Evolutionary conservation across 192 early-diverging fungal genomes (phyloP).

Genomic region (Coemansia sp.): DNA sequence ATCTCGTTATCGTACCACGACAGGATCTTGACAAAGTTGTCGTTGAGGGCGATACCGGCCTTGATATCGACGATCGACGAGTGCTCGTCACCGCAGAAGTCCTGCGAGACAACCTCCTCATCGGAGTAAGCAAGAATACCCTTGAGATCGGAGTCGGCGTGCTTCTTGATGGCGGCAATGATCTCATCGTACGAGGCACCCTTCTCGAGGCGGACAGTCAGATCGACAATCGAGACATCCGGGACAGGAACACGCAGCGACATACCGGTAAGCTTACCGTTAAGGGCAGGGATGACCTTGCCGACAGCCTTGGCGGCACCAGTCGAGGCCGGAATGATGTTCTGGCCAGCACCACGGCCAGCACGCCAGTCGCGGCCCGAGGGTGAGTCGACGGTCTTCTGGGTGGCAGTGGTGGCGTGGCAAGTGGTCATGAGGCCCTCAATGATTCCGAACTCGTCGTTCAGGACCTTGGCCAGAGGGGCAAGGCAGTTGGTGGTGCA

Average conservation of each 20-base stretch:
- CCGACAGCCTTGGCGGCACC: slow-evolving; percentile 99
- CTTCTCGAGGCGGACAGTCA: slow-evolving; percentile 91
- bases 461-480: slow-evolving; percentile 93
- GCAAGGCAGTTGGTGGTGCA: slow-evolving; percentile 99
- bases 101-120: slow-evolving; percentile 93
- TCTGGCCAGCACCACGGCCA: slow-evolving; percentile 93
- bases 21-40: slow-evolving; percentile 95
- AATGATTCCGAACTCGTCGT: slow-evolving; percentile 93
- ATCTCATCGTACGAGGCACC: slow-evolving; percentile 88
- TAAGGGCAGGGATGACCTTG: slow-evolving; percentile 91
- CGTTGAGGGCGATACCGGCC: slow-evolving; percentile 91
- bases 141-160: slow-evolving; percentile 77
- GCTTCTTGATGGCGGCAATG: slow-evolving; percentile 82
- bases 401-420: slow-evolving; percentile 97
- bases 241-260: slow-evolving; percentile 93
- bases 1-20: slow-evolving; percentile 92
- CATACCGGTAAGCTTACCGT: slow-evolving; percentile 98
- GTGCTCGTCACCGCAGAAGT: slow-evolving; percentile 89
- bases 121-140: slow-evolving; percentile 91
- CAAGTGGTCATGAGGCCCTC: slow-evolving; percentile 99
- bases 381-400: slow-evolving; percentile 99
- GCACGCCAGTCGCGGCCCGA: slow-evolving; percentile 97
- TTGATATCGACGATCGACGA: slow-evolving; percentile 95
- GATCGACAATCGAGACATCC: slow-evolving; percentile 96
- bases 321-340: slow-evolving; percentile 97